Conservation (phyloP, 164 flowering plant species). For the Magnolia officinalis region DNA sequence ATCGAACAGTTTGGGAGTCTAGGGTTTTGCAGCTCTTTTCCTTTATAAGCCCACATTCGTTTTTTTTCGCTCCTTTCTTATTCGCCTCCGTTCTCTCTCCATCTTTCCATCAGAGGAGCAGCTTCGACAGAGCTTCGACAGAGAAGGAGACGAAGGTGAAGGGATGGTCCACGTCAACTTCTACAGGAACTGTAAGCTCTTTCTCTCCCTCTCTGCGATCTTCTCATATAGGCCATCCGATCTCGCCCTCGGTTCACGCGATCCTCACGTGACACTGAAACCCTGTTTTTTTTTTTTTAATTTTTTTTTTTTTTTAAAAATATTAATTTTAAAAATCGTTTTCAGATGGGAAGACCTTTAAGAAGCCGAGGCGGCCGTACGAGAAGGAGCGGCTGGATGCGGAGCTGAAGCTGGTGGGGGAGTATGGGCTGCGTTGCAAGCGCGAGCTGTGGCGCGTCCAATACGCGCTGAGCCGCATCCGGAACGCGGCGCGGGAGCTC, state of each 20-base stretch:
- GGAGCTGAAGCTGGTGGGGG: constrained; percentile 64
- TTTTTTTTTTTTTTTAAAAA: neutral
- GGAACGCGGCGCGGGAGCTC: constrained; percentile 48
- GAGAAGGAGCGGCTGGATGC: constrained; percentile 72
- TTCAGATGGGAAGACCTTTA: constrained; percentile 59
- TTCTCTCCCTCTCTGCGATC: neutral
- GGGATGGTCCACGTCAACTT: constrained; percentile 24
- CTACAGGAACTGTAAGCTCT: constrained; percentile 20
- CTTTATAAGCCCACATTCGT: no score
- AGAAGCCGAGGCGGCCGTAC: constrained; percentile 62
- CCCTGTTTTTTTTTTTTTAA: neutral
- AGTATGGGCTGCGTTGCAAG: constrained; percentile 55
- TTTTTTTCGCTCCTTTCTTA: no score
- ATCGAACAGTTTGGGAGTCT: no score
- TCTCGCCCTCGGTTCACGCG: neutral
- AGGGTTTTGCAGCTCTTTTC: no score
- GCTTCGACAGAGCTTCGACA: neutral
- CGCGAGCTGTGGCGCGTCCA: constrained; percentile 68
- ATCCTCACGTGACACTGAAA: neutral
- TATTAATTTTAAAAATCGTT: no score
- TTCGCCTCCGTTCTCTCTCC: no score
- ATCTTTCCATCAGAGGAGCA: neutral
- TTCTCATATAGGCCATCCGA: neutral
- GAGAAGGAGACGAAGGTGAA: neutral
- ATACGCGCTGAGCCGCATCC: constrained; percentile 54